Evolutionary conservation across 192 early-diverging fungal genomes (phyloP), one percentile per base, ranked within the genome.

Genomic region (Geranomyces variabilis): DNA sequence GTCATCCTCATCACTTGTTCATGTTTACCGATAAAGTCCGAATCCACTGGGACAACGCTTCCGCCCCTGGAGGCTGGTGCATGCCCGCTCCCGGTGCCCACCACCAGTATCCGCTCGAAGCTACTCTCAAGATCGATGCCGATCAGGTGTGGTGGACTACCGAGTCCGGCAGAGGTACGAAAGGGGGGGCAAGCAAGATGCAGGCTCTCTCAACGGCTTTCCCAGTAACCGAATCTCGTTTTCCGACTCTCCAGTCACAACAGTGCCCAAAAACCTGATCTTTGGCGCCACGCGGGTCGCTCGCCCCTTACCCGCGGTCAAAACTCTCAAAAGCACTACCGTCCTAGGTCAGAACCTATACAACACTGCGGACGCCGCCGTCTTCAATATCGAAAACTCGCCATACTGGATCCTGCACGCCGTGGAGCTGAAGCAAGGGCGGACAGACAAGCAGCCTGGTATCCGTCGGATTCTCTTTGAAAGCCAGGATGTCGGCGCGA

Each of bases 401-500:
- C 33, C 53, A 30, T 74, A 51, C 64, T 74, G 63, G 49, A 10
- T 55, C 24, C 43, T 74, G 51, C 53, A 66, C 15, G 64, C 63
- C 19, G 72, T 74, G 1, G 41, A 66, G 21, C 44, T 58, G 12
- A 26, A 22, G 15, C 21, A 56, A 22, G 72, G 72, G 0, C 36
- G 63, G n/a, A 56, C 29, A 1, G 63, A 66, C 15, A 66, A 67
- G 24, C 44, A 0, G n/a, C 65, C 72, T 0, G 64, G 64, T 9
- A 74, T 74, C 19, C 63, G 72, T 5, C 72, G 51, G 21, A 55
- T 74, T 21, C 30, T 74, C 12, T 45, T 74, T 46, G 63, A 74
- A 63, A 58, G 64, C 56, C 24, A 45, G 64, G 21, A 28, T 21
- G 26, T 30, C n/a, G 64, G 53, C 14, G 72, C 72, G 10, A 51